Base-by-base conservation (phyloP, 139 green algal genomes). In the Astrephomene gubernaculifera region DNA sequence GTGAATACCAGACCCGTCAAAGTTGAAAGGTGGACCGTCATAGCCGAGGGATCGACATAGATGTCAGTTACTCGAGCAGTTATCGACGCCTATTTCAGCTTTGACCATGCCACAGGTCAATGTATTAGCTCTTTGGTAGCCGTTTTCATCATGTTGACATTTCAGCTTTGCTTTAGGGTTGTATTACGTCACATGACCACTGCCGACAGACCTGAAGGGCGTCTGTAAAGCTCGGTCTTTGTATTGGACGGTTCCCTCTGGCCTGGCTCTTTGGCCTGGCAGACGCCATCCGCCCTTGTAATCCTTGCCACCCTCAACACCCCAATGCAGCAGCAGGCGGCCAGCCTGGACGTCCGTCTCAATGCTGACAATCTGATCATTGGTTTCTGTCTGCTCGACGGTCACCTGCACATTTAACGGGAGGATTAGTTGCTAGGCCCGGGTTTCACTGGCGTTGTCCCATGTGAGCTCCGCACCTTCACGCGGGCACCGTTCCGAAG, bases 151-250 rank as follows among this genome's bases (percentile, higher is more conserved):
- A n/a, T n/a, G n/a, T n/a, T n/a, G n/a, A n/a, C n/a, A n/a, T n/a
- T n/a, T n/a, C n/a, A n/a, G n/a, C n/a, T n/a, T n/a, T n/a, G n/a
- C 68, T 31, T 9, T 80, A 80, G 72, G 72, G 72, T 68, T 68
- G 4, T 79, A 12, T 64, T 9, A 43, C 70, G 70, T 57, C 14
- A 65, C 49, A 53, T 43, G 45, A 33, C 19, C n/a, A 72, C 53
- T 27, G 44, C 53, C 7, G n/a, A 86, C 82, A 45, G 60, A 93
- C 92, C 85, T 92, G 75, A 93, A 98, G 2, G 95, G 95, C 25
- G 96, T 98, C 89, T 99, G 97, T 87, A 99, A 91, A 9, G 97
- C 97, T 27, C 97, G 90, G 24, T 98, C 91, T 83, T 99, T 99
- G 91, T 99, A 99, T 71, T 95, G 85, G 5, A 92, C 86, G 10